Evolutionary conservation across 2,329 filamentous ascomycete species (phyloP).

Genomic region (Hymenoscyphus repandus): DNA sequence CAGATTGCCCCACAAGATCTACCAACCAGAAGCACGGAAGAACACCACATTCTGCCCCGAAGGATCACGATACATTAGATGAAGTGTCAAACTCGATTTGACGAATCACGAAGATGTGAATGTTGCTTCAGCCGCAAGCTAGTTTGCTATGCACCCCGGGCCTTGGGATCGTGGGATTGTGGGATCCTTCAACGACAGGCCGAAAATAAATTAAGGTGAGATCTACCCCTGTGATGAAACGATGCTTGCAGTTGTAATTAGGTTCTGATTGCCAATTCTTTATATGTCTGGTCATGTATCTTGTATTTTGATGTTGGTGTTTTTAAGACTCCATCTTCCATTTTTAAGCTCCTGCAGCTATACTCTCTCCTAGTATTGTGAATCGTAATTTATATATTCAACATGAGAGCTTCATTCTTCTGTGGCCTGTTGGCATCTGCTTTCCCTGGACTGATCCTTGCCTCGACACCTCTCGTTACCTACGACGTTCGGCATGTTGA

Average conservation of each 20-base stretch:
- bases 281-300: background rate
- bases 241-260: background rate
- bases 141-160: background rate
- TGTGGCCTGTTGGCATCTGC: constrained; percentile 2
- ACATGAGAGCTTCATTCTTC: constrained; percentile 1
- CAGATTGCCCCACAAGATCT: too few species aligned
- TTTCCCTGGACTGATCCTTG: constrained; percentile 1
- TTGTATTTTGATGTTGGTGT: background rate
- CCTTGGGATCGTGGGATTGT: background rate
- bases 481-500: constrained; percentile 1
- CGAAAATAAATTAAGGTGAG: constrained; percentile 1
- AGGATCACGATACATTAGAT: too few species aligned
- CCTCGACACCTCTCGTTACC: constrained; percentile 4
- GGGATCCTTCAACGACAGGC: background rate
- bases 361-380: background rate
- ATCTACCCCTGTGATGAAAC: background rate
- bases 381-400: background rate
- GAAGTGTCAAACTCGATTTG: too few species aligned
- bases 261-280: background rate
- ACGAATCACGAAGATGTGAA: too few species aligned
- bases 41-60: too few species aligned
- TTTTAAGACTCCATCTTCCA: background rate
- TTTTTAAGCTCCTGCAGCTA: background rate
- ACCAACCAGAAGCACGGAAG: too few species aligned
- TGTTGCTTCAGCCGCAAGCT: background rate